Percentiles rank a stretch among this genome's conserved stretches.
Evolutionary conservation across 352 stramenopile genomes (phyloP).

Genomic region (Globisporangium paroecandrum): DNA sequence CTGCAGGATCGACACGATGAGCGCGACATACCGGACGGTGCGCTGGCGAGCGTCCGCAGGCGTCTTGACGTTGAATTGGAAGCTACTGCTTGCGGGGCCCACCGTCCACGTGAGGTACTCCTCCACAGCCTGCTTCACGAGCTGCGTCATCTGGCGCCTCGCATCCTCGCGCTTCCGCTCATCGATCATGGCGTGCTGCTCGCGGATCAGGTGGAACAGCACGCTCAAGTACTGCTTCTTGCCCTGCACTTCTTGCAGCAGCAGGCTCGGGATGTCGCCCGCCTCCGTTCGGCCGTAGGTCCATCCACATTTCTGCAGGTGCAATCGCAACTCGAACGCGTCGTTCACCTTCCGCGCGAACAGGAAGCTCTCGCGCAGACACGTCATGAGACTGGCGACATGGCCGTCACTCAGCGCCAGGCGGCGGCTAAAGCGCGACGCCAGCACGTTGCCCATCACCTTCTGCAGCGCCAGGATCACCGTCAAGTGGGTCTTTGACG

Average conservation of each 20-base stretch:
- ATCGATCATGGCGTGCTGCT: conserved; percentile 11
- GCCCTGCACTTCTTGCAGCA: conserved; percentile 72
- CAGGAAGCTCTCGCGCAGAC: conserved; percentile 65
- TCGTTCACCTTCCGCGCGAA: conserved; percentile 80
- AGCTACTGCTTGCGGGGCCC: conserved; percentile 6
- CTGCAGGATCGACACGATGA: conserved; percentile 50
- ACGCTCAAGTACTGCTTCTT: conserved; percentile 78
- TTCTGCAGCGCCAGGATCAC: conserved; percentile 66
- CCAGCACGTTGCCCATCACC: conserved; percentile 64
- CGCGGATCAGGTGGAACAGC: conserved; percentile 46
- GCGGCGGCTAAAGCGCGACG: conserved; percentile 32
- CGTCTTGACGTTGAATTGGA: conserved; percentile 19
- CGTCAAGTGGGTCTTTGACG: conserved; percentile 61
- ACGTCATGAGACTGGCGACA: conserved; percentile 38
- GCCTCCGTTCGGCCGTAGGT: conserved; percentile 39
- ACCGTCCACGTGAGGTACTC: conserved; percentile 71
- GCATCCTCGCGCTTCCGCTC: conserved; percentile 56
- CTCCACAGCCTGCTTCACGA: conserved; percentile 57
- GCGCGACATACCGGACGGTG: conserved; percentile 44
- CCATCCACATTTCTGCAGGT: conserved; percentile 52
- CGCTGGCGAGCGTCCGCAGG: conserved; percentile 52
- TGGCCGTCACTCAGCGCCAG: conserved; percentile 63
- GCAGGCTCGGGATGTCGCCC: conserved; percentile 55
- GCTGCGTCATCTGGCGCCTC: conserved; percentile 56
- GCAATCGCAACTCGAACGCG: conserved; percentile 42